Base-by-base conservation (phyloP, 208 protist genomes). In the Leishmania martiniquensis region DNA sequence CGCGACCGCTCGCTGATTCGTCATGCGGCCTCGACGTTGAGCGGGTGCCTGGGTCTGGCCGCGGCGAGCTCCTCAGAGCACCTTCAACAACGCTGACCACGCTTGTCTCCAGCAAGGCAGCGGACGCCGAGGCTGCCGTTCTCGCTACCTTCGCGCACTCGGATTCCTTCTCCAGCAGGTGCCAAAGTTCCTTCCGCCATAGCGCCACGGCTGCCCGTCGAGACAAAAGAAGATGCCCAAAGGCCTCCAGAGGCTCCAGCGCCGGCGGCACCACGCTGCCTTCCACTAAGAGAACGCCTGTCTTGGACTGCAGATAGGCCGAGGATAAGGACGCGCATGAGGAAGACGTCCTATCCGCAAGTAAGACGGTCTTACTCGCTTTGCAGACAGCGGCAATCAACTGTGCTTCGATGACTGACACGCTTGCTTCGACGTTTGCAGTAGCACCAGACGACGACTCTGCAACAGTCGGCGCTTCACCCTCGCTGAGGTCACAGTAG, bases 221-320 rank as follows among this genome's bases (percentile, higher is more conserved):
- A 34, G 80, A 45, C 1, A 84, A 59, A 1, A 82, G 63, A 4
- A 57, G 68, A 54, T 72, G n/a, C n/a, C 59, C 79, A 75, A 80
- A 83, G 2, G 17, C 60, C 0, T 17, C 12, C 15, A 87, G 45
- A 13, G 76, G 68, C 20, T 51, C 68, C 39, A 68, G 25, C 32
- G 62, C 75, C 34, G 4, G 4, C 1, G 75, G 52, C 3, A 72
- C 29, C 10, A 49, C 66, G 39, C 54, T 47, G 15, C 17, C 59
- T 2, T 57, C 37, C 7, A 84, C 32, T 0, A 59, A 5, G 0
- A 84, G 34, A 22, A 77, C 63, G 32, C 75, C 80, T 6, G 62
- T 60, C 17, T 72, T 76, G 2, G 52, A 7, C 34, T 63, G 62
- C 25, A 39, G 42, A 34, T 51, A 84, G 1, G n/a, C 59, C 2